Base-by-base conservation (phyloP, 176 grass and related monocot genomes). In the Aegilops bicornis region DNA sequence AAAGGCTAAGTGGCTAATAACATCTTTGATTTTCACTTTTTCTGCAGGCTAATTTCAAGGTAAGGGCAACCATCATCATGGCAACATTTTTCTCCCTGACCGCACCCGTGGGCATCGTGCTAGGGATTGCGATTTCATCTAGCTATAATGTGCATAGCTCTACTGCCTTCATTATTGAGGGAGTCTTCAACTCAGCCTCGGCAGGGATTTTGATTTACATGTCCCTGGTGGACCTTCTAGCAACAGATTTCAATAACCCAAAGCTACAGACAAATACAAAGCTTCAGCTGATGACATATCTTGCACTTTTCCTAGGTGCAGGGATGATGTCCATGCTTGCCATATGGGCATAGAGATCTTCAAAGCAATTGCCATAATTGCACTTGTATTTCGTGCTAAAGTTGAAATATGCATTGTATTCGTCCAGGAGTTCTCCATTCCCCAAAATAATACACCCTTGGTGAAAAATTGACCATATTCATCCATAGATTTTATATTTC, bases 201-300 rank as follows among this genome's bases (percentile, higher is more conserved):
- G 93, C 96, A 62, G 93, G 96, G 43, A 98, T 98, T 86, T 89
- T 98, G 54, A 94, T 98, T 78, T 98, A 98, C 79, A 96, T 98
- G 96, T 89, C 96, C 64, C 92, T 98, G 30, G 96, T 98, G 40
- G 96, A 98, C 82, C 89, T 98, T 81, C 81, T 98, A 75, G 96
- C 96, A 30, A 89, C 93, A 82, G 93, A 98, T 89, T 98, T 98
- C 79, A 96, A 85, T 58, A 93, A 96, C 20, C 91, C 72, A 16
- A 94, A 91, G 91, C 84, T 98, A 58, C 96, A 98, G 73, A 96
- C 87, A 16, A 96, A 98, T 31, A 89, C 70, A 76, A 92, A 88
- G 84, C 96, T 98, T 70, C 96, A 96, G 87, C 73, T 96, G 10
- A 88, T 88, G 79, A 86, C 90, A 52, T 91, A 96, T 62, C 36